A percentile compares a stretch with the other conserved stretches of the same genome.
Conservation (phyloP, 2,329 filamentous ascomycete genomes). For the Bipolaris zeicola region DNA sequence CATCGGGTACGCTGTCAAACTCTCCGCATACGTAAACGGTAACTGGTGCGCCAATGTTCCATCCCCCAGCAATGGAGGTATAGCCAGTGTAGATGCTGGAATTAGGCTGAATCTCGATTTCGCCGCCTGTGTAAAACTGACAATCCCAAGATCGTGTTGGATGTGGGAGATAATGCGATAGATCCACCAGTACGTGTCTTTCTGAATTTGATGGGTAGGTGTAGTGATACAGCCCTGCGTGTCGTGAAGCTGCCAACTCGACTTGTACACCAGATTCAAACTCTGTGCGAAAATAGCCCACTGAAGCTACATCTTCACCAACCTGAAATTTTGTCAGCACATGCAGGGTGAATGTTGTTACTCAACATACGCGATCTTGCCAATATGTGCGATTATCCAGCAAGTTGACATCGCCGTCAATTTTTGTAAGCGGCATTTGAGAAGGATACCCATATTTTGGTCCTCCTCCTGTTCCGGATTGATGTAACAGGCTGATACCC, state of each 20-base stretch:
- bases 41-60: slow-evolving; percentile 46
- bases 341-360: neutral
- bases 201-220: slow-evolving; percentile 45
- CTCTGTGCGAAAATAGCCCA: slow-evolving; percentile 47
- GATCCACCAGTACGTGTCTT: slow-evolving; percentile 54
- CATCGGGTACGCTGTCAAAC: slow-evolving; percentile 34
- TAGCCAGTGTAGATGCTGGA: slow-evolving; percentile 40
- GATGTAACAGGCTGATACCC: slow-evolving; percentile 49
- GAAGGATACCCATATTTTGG: slow-evolving; percentile 50
- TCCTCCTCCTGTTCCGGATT: slow-evolving; percentile 45
- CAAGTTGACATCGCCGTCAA: slow-evolving; percentile 50
- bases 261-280: slow-evolving; percentile 44
- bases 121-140: slow-evolving; percentile 45
- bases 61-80: slow-evolving; percentile 44
- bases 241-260: slow-evolving; percentile 46
- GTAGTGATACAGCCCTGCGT: slow-evolving; percentile 48
- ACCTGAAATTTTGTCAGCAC: slow-evolving; percentile 18
- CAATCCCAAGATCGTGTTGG: slow-evolving; percentile 43
- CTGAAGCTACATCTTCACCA: slow-evolving; percentile 39
- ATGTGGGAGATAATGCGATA: slow-evolving; percentile 53
- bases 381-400: slow-evolving; percentile 52
- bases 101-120: slow-evolving; percentile 42
- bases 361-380: slow-evolving; percentile 42
- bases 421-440: slow-evolving; percentile 50
- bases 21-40: slow-evolving; percentile 46